A percentile compares a stretch with the other conserved stretches of the same genome.
These are phyloP conservation scores for Cladobotryum mycophilum DNA, from an alignment of 2,329 filamentous ascomycete species.

Conservation along the genomic window DNA sequence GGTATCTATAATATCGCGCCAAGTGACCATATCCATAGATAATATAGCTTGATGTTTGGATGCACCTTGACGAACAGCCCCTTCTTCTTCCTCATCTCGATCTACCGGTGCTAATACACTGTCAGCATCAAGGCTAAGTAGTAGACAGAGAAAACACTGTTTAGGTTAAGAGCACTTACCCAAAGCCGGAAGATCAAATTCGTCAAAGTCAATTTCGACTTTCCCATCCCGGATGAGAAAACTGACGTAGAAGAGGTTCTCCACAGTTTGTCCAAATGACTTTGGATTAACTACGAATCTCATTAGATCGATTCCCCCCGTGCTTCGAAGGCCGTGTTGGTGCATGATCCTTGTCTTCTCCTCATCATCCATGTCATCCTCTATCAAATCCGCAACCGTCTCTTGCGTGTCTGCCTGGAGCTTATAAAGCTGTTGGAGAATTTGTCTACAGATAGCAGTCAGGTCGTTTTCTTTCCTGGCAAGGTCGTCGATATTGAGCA, in stretches of 20 bases:
- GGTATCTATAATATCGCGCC: constrained; percentile 68
- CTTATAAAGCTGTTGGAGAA: constrained; percentile 54
- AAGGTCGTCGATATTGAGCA: constrained; percentile 68
- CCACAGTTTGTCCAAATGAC: constrained; percentile 90
- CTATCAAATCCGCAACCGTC: constrained; percentile 36
- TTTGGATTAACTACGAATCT: constrained; percentile 83
- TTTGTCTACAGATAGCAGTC: constrained; percentile 70
- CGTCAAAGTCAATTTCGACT: constrained; percentile 67
- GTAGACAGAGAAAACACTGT: background rate
- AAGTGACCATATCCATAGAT: constrained; percentile 77
- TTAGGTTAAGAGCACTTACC: constrained; percentile 49
- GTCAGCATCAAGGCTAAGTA: constrained; percentile 14
- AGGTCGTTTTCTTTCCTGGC: constrained; percentile 73
- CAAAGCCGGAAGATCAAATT: constrained; percentile 68
- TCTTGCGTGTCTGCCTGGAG: constrained; percentile 43
- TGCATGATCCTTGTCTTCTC: constrained; percentile 52
- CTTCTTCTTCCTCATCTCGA: constrained; percentile 41
- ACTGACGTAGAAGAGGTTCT: constrained; percentile 95
- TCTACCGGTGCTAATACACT: constrained; percentile 27
- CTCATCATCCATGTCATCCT: constrained; percentile 41
- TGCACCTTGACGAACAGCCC: constrained; percentile 42
- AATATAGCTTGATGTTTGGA: constrained; percentile 81
- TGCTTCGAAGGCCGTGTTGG: constrained; percentile 57
- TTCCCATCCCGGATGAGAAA: constrained; percentile 87
- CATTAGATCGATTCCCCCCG: constrained; percentile 71